phyloP scores from a whole-genome alignment of 305 asterid species.

The Lippia alba region DNA sequence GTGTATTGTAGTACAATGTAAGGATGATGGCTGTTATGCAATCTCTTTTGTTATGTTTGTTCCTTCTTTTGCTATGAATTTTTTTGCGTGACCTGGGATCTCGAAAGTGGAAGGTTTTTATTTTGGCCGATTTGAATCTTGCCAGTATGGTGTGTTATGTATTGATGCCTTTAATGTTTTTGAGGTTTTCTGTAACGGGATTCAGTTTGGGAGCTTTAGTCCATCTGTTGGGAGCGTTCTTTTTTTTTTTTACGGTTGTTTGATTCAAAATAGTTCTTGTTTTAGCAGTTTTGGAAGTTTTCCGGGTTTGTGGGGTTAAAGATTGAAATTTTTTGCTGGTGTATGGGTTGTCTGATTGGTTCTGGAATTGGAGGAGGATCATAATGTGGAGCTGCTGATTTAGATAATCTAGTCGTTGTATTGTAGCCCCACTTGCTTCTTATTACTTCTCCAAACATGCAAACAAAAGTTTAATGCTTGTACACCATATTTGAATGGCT shows the following conservation, averaged over 20 bases:
- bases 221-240: neutral
- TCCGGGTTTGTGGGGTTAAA: neutral
- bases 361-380: slow-evolving; percentile 33
- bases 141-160: too few relatives aligned
- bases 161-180: neutral
- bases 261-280: slow-evolving; percentile 10
- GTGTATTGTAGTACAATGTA: neutral
- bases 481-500: slow-evolving; percentile 29
- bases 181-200: neutral
- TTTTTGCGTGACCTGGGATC: slow-evolving; percentile 7
- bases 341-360: neutral
- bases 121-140: neutral
- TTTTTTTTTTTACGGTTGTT: neutral
- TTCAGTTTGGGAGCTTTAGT: neutral
- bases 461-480: slow-evolving; percentile 58
- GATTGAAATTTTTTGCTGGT: neutral
- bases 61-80: neutral
- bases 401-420: slow-evolving; percentile 6
- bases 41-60: neutral
- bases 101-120: neutral
- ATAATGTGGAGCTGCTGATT: slow-evolving; percentile 24
- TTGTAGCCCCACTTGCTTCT: slow-evolving; percentile 27
- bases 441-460: slow-evolving; percentile 35
- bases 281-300: neutral
- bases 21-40: neutral